Evolutionary conservation across 108 stramenopile species (phyloP), one percentile per base, ranked within the genome.

Genomic region (Fistulifera pelliculosa): DNA sequence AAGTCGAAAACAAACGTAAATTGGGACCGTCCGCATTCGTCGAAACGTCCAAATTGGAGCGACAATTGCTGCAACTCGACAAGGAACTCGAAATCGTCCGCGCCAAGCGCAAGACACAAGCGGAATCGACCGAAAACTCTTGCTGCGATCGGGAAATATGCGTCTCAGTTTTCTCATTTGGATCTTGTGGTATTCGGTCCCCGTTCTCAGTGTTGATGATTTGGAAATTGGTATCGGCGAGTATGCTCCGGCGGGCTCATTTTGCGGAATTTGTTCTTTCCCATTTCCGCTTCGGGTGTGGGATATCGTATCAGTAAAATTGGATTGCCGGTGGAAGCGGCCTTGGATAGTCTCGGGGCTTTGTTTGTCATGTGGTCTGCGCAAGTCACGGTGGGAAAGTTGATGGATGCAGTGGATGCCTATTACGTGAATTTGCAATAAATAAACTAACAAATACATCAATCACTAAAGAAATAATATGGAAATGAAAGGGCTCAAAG

Each of bases 11-110:
- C 49, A 71, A 71, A 24, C 75, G 83, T 4, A 64, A 71, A 22
- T 19, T 76, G 49, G 88, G 88, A 18, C 81, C 80, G 1, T 68
- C 76, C 3, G 81, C 83, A 13, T 90, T 90, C 70, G 88, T 90
- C 19, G 88, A 90, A 62, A 81, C 83, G 0, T 61, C 77, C 60
- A 90, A 90, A 47, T 53, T 85, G 60, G 88, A 90, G 45, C 77
- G 88, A 49, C 73, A 80, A 41, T 58, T 80, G 21, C 49, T 90
- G 60, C 71, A 70, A 1, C 71, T 69, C 16, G 81, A 83, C 56
- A 83, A 79, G 61, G 79, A 76, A 44, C 44, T 85, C 19, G 61
- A 22, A 5, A 58, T 58, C 23, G 28, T 75, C 21, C 44, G 65
- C 7, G 65, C 60, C 1, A 57, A 47, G 10, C 74, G 81, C 52